Conservation (phyloP, 257 asterid species). For the Penstemon davidsonii region DNA sequence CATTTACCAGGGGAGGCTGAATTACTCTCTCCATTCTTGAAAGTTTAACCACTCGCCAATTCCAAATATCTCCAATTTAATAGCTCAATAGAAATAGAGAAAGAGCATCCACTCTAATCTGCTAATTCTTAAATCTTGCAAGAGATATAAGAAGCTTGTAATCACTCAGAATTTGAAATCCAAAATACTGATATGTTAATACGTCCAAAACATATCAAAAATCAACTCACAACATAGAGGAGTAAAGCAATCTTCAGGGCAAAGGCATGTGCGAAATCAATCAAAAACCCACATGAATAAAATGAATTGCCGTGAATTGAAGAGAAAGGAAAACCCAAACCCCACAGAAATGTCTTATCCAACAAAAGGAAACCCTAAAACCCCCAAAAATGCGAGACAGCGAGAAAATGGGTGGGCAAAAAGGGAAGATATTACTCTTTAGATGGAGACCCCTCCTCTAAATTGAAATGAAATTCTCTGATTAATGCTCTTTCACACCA, state of each 20-base stretch:
- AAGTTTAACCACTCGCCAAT: constrained; percentile 22
- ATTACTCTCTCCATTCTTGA: constrained; percentile 54
- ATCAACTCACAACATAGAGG: constrained; percentile 2
- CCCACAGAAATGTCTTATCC: constrained; percentile 33
- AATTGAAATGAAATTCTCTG: constrained; percentile 5
- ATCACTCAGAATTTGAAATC: constrained; percentile 12
- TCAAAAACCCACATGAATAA: constrained; percentile 30
- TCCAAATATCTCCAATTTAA: constrained; percentile 26
- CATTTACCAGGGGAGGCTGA: constrained; percentile 69
- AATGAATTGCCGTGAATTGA: constrained; percentile 14
- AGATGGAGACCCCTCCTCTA: constrained; percentile 32
- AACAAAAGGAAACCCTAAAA: constrained; percentile 35
- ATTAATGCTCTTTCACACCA: constrained; percentile 35
- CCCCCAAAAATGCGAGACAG: constrained; percentile 55
- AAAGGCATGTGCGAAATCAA: constrained; percentile 30
- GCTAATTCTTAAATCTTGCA: constrained; percentile 26
- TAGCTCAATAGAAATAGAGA: background rate
- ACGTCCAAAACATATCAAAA: background rate
- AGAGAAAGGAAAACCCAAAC: constrained; percentile 22
- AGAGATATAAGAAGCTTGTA: background rate
- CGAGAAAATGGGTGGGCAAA: constrained; percentile 46
- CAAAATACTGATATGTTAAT: background rate
- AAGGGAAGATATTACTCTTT: constrained; percentile 27
- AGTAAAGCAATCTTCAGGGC: constrained; percentile 4
- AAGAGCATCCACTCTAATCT: background rate